Percentiles rank a stretch among this genome's conserved stretches.
Conservation (phyloP, 768 basidiomycete genomes). For the Leccinum truebloodii region DNA sequence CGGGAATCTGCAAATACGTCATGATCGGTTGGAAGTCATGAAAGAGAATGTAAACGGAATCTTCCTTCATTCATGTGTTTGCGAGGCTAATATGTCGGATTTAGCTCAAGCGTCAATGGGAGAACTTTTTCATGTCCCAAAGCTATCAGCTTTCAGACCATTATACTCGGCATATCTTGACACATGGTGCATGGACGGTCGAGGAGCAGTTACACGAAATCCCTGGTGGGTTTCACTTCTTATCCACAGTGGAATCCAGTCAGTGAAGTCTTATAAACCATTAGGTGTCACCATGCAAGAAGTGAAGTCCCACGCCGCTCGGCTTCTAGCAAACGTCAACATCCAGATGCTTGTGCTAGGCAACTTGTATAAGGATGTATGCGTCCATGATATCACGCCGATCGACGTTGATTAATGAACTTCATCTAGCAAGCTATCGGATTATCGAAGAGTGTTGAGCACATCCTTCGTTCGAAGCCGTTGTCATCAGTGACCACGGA, state of each 20-base stretch:
- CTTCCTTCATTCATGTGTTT: background rate
- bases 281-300: slow-evolving; percentile 73
- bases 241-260: background rate
- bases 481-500: slow-evolving; percentile 41
- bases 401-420: background rate
- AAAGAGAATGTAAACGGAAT: slow-evolving; percentile 70
- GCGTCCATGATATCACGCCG: slow-evolving; percentile 25
- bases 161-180: slow-evolving; percentile 68
- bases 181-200: slow-evolving; percentile 72
- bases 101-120: slow-evolving; percentile 75
- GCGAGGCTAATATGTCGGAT: slow-evolving; percentile 1
- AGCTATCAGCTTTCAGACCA: slow-evolving; percentile 80
- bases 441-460: slow-evolving; percentile 72
- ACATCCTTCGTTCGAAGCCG: slow-evolving; percentile 55
- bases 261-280: background rate
- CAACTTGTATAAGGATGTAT: slow-evolving; percentile 81
- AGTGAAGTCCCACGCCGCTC: slow-evolving; percentile 58
- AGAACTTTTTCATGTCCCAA: slow-evolving; percentile 86
- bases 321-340: slow-evolving; percentile 63
- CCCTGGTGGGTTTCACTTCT: slow-evolving; percentile 50
- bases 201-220: slow-evolving; percentile 77
- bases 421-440: slow-evolving; percentile 67
- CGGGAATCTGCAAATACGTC: slow-evolving; percentile 60
- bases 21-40: slow-evolving; percentile 76
- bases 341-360: slow-evolving; percentile 78